Evolutionary conservation across 345 rosid species (phyloP), one percentile per base, ranked within the genome.

Genomic region (Balakata baccata): DNA sequence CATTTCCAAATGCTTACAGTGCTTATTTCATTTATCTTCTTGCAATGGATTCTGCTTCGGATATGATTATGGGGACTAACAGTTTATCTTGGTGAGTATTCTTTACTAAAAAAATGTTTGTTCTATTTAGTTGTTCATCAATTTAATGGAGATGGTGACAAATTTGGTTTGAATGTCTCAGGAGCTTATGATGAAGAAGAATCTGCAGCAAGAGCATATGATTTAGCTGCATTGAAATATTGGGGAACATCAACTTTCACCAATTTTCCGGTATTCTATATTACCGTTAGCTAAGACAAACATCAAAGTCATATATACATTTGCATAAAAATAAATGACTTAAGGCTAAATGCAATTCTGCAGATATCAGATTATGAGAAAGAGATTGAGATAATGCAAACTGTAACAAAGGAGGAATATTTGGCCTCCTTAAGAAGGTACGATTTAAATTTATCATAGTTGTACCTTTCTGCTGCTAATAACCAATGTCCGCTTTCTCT

Each of bases 181-280:
- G 92, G 90, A 53, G 90, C 93, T 72, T 89, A 89, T 77, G 87
- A 89, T 71, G 89, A 84, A 41, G 93, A 89, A 83, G 93, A 86
- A 84, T 83, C 93, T 11, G 93, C 89, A 41, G 93, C 90, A 49
- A 81, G 90, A 74, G 90, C 90, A 29, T 89, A 87, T 73, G 93
- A 89, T 79, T 78, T 87, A 72, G 93, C 93, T 71, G 90, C 93
- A 52, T 70, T 89, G 56, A 89, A 87, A 83, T 89, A 84, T 18
- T 89, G 93, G 93, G 93, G 90, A 34, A 65, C 83, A 34, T 78
- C 89, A 13, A 89, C 90, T 71, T 83, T 81, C 75, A 89, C 89
- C 76, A 89, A 89, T 71, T 87, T 87, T 57, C 90, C 85, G 73
- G 89, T 87, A 82, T 49, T 61, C 4, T 29, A 29, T 29, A 39